Evolutionary conservation across 495 filamentous ascomycete species (phyloP).

Genomic region (Neurospora sp.): DNA sequence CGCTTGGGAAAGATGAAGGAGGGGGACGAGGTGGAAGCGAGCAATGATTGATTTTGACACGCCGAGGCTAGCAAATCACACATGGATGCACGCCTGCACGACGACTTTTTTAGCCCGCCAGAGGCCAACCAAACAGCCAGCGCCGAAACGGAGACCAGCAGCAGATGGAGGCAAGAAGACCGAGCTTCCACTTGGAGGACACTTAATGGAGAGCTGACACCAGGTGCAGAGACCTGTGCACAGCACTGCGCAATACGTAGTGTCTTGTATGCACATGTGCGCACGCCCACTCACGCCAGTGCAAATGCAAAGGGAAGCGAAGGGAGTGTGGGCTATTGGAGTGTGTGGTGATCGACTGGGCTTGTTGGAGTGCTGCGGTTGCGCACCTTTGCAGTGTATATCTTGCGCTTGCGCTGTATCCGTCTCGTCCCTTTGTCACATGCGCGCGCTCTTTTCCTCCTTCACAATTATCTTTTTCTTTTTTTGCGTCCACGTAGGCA

Average conservation of each 20-base stretch:
- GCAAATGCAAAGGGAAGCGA: neutral
- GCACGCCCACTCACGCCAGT: neutral
- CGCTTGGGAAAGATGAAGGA: constrained; percentile 5
- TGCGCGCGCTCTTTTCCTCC: neutral
- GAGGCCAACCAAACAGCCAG: neutral
- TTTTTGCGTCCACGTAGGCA: neutral
- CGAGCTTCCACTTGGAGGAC: neutral
- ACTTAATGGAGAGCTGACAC: neutral
- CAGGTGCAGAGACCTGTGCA: neutral
- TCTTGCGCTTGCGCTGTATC: neutral
- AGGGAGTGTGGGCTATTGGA: neutral
- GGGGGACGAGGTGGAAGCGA: constrained; percentile 9
- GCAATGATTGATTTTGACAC: constrained; percentile 16
- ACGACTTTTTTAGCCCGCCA: neutral
- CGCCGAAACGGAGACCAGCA: neutral
- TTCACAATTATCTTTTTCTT: neutral
- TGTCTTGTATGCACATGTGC: neutral
- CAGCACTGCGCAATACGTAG: neutral
- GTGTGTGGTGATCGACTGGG: neutral
- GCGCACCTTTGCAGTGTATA: neutral
- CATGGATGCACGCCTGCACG: neutral
- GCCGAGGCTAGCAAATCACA: constrained; percentile 24
- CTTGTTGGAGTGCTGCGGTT: neutral
- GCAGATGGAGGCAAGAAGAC: neutral
- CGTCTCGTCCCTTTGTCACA: neutral